phyloP scores from a whole-genome alignment of 305 asterid genomes.

The Fraxinus sp. region DNA sequence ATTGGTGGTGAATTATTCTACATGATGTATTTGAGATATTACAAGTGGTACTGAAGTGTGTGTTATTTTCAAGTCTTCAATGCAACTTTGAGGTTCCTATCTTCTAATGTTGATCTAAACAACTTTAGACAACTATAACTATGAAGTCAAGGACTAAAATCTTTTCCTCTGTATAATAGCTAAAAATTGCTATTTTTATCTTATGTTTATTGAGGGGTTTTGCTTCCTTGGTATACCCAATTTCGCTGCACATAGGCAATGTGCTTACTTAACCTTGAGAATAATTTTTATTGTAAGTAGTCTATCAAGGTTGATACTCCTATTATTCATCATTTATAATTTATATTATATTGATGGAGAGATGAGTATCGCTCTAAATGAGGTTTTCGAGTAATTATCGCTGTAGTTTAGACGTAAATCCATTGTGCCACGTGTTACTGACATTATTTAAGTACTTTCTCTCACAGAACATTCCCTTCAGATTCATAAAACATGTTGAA shows the following conservation, averaged over 20 bases:
- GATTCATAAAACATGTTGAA: conserved; percentile 54
- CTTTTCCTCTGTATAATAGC: neutral
- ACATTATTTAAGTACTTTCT: conserved; percentile 9
- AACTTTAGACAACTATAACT: neutral
- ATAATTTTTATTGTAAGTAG: neutral
- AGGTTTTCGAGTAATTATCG: neutral
- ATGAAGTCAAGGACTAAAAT: neutral
- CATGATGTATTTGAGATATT: neutral
- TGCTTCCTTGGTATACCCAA: neutral
- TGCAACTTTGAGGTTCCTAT: neutral
- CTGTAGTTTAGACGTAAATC: conserved; percentile 8
- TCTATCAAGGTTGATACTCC: neutral
- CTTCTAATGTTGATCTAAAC: neutral
- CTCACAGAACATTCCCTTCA: conserved; percentile 66
- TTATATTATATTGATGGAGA: neutral
- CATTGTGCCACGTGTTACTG: conserved; percentile 8
- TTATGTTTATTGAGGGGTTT: neutral
- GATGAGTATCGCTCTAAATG: neutral
- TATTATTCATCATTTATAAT: neutral
- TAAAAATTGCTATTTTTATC: neutral
- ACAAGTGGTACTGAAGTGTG: neutral
- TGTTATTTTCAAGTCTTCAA: neutral
- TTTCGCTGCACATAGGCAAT: neutral
- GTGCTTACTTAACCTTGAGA: neutral
- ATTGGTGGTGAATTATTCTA: neutral